Evolutionary conservation across 352 stramenopile genomes (phyloP), one percentile per base, ranked within the genome.

Genomic region (Globisporangium radiosum): DNA sequence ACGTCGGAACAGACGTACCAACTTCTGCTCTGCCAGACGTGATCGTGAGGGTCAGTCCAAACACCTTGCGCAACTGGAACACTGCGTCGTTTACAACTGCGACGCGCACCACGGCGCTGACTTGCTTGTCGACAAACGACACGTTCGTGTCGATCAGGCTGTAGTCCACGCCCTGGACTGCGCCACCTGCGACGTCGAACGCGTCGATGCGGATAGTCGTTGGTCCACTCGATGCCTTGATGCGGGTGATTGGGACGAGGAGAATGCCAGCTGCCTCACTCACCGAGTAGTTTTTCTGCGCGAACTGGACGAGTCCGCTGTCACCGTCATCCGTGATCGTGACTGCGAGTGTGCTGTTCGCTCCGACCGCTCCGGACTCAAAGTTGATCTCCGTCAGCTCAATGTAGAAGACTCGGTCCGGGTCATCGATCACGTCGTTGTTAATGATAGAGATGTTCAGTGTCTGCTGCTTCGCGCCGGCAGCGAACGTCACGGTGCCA

Each of bases 241-340:
- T 45, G n/a, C 75, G 58, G 0, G 57, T 39, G 33, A 88, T 65
- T 0, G 39, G 43, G 7, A 86, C 40, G 9, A 8, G 42, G 2
- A 84, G n/a, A 0, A 36, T 48, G 0, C 17, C 9, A 0, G 37
- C n/a, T 0, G 69, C 73, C 62, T 88, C 78, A 0, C 61, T 25
- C 0, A 81, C 51, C 9, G 52, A 58, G 19, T 74, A 81, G 4
- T 17, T 40, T 0, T 54, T 4, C n/a, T 69, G 59, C 0, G 39
- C 48, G 47, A 88, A 86, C 42, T 70, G 64, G 1, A 88, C 13
- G 0, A 64, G 19, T 2, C 78, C 78, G 13, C 68, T 66, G 38
- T 88, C 78, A 5, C 78, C 73, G 47, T 88, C 75, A 9, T 88
- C 78, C 0, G 14, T 14, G 14, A 88, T 83, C 0, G 55, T 76